A percentile compares a stretch with the other conserved stretches of the same genome.
These are phyloP conservation scores for Orobanche coerulescens DNA, from an alignment of 257 asterid species.

Conservation along the genomic window DNA sequence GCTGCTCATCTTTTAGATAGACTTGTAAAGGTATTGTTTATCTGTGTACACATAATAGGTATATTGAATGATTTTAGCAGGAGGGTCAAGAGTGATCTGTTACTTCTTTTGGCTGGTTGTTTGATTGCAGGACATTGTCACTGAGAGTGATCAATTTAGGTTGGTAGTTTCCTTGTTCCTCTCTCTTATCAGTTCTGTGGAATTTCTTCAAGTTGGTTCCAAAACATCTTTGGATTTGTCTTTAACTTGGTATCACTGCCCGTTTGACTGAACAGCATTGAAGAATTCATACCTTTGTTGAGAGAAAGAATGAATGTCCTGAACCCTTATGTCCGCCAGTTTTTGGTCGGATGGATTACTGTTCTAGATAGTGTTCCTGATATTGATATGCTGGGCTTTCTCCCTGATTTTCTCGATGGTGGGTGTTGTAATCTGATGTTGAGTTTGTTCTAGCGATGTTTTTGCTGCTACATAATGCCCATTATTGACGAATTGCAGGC, in stretches of 20 bases:
- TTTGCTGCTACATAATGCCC: conserved; percentile 17
- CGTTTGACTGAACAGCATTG: conserved; percentile 63
- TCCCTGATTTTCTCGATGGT: conserved; percentile 99
- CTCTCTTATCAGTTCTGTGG: conserved; percentile 11
- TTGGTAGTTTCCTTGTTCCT: conserved; percentile 26
- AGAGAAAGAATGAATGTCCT: conserved; percentile 98
- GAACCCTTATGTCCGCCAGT: conserved; percentile 95
- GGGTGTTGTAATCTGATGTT: conserved; percentile 26
- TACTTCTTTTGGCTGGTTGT: conserved; percentile 19
- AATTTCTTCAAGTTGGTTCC: conserved; percentile 14
- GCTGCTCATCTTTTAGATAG: conserved; percentile 99
- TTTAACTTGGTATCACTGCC: conserved; percentile 18
- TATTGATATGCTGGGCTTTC: conserved; percentile 98
- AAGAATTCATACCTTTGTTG: conserved; percentile 93
- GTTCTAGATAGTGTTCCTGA: conserved; percentile 99
- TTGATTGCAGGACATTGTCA: conserved; percentile 84
- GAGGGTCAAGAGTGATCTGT: conserved; percentile 15
- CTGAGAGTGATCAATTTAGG: conserved; percentile 99
- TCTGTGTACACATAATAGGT: neutral
- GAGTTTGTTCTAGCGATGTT: conserved; percentile 16
- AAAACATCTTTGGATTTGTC: conserved; percentile 1
- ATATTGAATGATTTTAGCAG: neutral
- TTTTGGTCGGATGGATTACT: conserved; percentile 99
- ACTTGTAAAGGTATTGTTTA: conserved; percentile 71
- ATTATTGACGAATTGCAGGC: conserved; percentile 45